Evolutionary conservation across 2,329 filamentous ascomycete genomes (phyloP).

Genomic region (Exophiala phaeomuriformis): DNA sequence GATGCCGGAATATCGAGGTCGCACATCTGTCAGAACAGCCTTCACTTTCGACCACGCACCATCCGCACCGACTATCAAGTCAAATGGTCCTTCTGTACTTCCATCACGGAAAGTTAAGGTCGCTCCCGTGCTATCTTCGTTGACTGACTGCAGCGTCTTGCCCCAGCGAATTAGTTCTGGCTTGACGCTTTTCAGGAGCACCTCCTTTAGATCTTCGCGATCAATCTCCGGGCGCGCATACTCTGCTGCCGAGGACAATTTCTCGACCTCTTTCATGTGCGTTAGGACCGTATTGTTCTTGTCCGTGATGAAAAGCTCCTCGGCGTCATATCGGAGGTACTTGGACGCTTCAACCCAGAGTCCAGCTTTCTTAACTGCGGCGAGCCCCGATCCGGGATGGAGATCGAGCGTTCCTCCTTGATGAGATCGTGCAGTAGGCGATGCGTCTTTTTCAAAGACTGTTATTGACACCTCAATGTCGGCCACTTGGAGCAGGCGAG

Average conservation of each 20-base stretch:
- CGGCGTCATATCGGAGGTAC: conserved; percentile 41
- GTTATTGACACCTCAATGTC: conserved; percentile 37
- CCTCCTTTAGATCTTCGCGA: conserved; percentile 39
- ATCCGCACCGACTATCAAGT: conserved; percentile 40
- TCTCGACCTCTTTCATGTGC: conserved; percentile 5
- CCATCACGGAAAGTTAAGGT: conserved; percentile 11
- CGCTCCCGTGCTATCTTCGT: conserved; percentile 1
- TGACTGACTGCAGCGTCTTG: conserved; percentile 35
- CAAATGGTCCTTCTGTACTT: conserved; percentile 21
- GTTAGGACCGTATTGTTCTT: conserved; percentile 25
- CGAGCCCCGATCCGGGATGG: conserved; percentile 46
- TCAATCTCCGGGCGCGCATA: conserved; percentile 49
- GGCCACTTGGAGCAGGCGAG: conserved; percentile 33
- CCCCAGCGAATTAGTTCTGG: conserved; percentile 43
- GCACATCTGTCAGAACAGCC: conserved; percentile 26
- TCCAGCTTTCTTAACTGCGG: conserved; percentile 45
- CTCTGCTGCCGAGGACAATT: too few species aligned
- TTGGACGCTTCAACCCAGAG: conserved; percentile 44
- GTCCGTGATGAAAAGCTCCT: conserved; percentile 36
- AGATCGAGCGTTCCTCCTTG: conserved; percentile 52
- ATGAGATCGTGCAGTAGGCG: conserved; percentile 35
- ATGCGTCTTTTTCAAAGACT: conserved; percentile 43
- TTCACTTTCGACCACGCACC: conserved; percentile 38
- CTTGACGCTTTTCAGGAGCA: conserved; percentile 44
- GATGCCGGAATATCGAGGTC: conserved; percentile 30